These are phyloP conservation scores for Pseudogymnoascus sp. DNA, from an alignment of 2,329 filamentous ascomycete species.

Conservation along the genomic window DNA sequence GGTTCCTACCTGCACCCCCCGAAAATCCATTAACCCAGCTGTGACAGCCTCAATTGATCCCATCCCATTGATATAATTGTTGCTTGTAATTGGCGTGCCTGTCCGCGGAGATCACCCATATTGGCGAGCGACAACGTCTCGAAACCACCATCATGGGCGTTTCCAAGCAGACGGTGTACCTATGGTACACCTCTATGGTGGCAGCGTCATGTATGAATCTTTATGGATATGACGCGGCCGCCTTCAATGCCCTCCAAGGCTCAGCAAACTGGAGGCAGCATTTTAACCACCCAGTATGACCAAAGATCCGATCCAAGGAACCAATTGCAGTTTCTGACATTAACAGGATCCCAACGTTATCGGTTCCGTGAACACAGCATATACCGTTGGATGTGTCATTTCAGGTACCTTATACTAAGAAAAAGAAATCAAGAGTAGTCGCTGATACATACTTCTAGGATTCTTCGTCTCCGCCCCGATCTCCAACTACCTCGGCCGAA, in stretches of 20 bases:
- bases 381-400: neutral
- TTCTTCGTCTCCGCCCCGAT: neutral
- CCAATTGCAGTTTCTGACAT: neutral
- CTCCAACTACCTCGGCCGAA: neutral
- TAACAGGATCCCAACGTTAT: neutral
- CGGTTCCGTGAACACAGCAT: slow-evolving; percentile 1
- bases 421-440: neutral
- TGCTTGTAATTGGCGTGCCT: neutral
- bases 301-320: neutral
- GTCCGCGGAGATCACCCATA: neutral
- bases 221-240: slow-evolving; percentile 1
- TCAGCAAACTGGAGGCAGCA: slow-evolving; percentile 5
- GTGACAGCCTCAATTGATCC: neutral
- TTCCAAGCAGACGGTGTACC: slow-evolving; percentile 7
- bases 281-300: neutral
- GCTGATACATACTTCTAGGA: neutral
- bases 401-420: neutral
- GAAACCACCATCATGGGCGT: neutral
- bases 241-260: slow-evolving; percentile 3
- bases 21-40: neutral
- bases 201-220: slow-evolving; percentile 2
- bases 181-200: slow-evolving; percentile 6
- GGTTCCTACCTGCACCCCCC: neutral
- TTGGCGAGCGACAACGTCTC: neutral
- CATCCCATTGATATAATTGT: neutral